These are phyloP conservation scores for Amauroascus verrucosus DNA, from an alignment of 2,329 filamentous ascomycete species.

Conservation along the genomic window DNA sequence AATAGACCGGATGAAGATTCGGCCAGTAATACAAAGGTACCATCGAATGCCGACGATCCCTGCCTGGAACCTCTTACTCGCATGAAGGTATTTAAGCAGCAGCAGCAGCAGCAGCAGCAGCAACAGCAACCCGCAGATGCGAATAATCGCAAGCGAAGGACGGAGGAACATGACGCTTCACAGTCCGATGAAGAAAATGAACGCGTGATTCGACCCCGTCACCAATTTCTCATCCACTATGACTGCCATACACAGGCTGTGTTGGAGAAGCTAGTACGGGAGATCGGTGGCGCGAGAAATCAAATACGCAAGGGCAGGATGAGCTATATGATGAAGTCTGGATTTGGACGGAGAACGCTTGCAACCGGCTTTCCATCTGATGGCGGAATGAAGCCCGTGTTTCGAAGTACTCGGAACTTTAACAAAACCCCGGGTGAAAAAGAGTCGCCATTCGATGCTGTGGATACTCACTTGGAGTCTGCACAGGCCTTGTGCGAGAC, in stretches of 20 bases:
- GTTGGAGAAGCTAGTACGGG: conserved; percentile 73
- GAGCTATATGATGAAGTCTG: conserved; percentile 24
- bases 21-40: not conserved
- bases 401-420: conserved; percentile 8
- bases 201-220: conserved; percentile 55
- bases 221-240: conserved; percentile 81
- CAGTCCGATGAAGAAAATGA: conserved; percentile 6
- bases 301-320: conserved; percentile 78
- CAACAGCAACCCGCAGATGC: conserved; percentile 11
- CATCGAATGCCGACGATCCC: not conserved
- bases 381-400: conserved; percentile 11
- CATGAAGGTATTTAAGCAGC: conserved; percentile 12
- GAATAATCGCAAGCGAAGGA: conserved; percentile 27
- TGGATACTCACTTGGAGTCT: conserved; percentile 69
- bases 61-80: conserved; percentile 7
- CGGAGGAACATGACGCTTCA: conserved; percentile 13
- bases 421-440: not conserved
- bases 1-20: conserved; percentile 26
- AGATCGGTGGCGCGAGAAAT: conserved; percentile 70
- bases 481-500: conserved; percentile 75
- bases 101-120: not conserved
- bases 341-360: conserved; percentile 15
- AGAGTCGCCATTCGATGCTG: conserved; percentile 52
- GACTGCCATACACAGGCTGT: conserved; percentile 75
- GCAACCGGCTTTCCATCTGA: conserved; percentile 1